Percentiles rank a stretch among this genome's conserved stretches.
phyloP scores from a whole-genome alignment of 176 grass and related monocot genomes.

The Lolium multiflorum region DNA sequence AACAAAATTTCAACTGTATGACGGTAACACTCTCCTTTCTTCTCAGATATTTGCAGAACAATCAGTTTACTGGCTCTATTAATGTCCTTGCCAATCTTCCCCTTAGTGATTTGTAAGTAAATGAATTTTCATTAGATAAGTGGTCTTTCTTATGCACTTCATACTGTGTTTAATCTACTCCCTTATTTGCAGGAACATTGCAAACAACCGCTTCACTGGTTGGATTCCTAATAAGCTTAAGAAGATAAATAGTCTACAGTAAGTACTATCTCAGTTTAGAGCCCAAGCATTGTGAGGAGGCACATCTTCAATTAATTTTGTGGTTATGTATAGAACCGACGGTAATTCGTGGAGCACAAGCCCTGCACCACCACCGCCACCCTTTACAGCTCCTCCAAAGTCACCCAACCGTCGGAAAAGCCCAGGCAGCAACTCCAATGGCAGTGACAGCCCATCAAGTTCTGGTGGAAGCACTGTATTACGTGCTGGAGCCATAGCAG shows the following conservation, averaged over 20 bases:
- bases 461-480: conserved; percentile 60
- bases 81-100: conserved; percentile 86
- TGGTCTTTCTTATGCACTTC: conserved; percentile 29
- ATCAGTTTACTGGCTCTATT: conserved; percentile 86
- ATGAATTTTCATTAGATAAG: conserved; percentile 22
- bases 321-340: conserved; percentile 64
- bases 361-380: conserved; percentile 84
- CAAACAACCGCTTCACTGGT: conserved; percentile 86
- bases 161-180: conserved; percentile 27
- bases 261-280: conserved; percentile 44
- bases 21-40: conserved; percentile 24
- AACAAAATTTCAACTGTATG: too few species aligned
- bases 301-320: conserved; percentile 39
- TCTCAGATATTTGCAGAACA: conserved; percentile 86
- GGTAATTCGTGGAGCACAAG: conserved; percentile 92
- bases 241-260: conserved; percentile 89
- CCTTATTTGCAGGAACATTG: conserved; percentile 77
- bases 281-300: not conserved
- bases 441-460: conserved; percentile 51
- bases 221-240: conserved; percentile 92
- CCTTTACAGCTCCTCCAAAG: conserved; percentile 73
- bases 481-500: conserved; percentile 69
- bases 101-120: conserved; percentile 83
- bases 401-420: conserved; percentile 57
- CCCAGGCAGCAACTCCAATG: conserved; percentile 55